A percentile compares a stretch with the other conserved stretches of the same genome.
Conservation (phyloP, 1,284 basidiomycete species). For the Leccinum solheimii region DNA sequence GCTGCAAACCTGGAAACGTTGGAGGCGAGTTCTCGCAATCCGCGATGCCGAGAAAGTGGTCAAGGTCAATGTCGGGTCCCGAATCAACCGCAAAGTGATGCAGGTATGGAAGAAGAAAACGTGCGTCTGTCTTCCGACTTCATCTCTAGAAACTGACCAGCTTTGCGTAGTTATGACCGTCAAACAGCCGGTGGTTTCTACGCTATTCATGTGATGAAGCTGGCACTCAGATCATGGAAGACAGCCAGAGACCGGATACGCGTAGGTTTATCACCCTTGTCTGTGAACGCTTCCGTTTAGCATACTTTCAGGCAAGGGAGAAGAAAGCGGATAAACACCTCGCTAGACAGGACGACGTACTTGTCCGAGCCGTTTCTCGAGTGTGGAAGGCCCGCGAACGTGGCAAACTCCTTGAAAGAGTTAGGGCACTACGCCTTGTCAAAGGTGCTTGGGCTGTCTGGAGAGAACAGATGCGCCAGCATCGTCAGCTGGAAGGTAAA, state of each 20-base stretch:
- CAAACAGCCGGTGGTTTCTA: slow-evolving; percentile 47
- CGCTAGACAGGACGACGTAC: slow-evolving; percentile 59
- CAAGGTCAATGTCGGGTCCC: slow-evolving; percentile 42
- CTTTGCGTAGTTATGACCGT: slow-evolving; percentile 42
- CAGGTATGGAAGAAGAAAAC: slow-evolving; percentile 54
- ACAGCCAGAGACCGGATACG: slow-evolving; percentile 47
- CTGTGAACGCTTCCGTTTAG: slow-evolving; percentile 13
- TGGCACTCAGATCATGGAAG: slow-evolving; percentile 56
- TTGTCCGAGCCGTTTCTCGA: slow-evolving; percentile 62
- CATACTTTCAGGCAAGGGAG: slow-evolving; percentile 44
- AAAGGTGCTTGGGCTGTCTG: slow-evolving; percentile 54
- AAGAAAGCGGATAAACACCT: slow-evolving; percentile 58
- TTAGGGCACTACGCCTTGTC: slow-evolving; percentile 48
- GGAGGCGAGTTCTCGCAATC: slow-evolving; percentile 50
- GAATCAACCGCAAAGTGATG: slow-evolving; percentile 49
- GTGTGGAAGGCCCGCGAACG: slow-evolving; percentile 76
- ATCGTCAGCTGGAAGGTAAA: slow-evolving; percentile 49
- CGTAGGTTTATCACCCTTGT: slow-evolving; percentile 39
- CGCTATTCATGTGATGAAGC: slow-evolving; percentile 46
- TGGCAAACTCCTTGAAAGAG: slow-evolving; percentile 59
- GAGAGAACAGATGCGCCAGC: slow-evolving; percentile 48
- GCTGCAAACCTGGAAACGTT: slow-evolving; percentile 51
- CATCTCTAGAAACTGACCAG: slow-evolving; percentile 12
- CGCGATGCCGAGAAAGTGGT: slow-evolving; percentile 46
- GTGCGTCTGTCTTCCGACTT: slow-evolving; percentile 41